Base-by-base conservation (phyloP, 495 filamentous ascomycete genomes). In the Tuber melanosporum region DNA sequence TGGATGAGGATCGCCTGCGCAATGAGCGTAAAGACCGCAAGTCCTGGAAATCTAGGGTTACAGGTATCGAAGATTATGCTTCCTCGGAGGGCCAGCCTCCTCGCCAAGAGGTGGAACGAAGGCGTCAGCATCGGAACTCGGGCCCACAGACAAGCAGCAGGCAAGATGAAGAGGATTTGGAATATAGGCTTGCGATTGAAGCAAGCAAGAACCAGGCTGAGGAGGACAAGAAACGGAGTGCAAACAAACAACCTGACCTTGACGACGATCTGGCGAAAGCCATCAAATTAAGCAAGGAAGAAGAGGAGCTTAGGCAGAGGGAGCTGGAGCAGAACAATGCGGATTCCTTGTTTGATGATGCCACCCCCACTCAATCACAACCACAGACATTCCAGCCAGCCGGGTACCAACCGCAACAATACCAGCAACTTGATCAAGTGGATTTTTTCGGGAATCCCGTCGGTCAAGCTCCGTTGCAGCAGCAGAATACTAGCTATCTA, bases 371-470 rank as follows among this genome's bases (percentile, higher is more conserved):
- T 44, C 92, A 66, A 15, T 79, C 78, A 73, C 82, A 83, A 22
- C 79, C 82, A 12, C 77, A 79, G 41, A 57, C 92, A 5, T 94
- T 91, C 86, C 98, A 98, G 84, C 94, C 97, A 85, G 66, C 77
- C 19, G 62, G 52, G 41, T 77, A 81, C n/a, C 79, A 76, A 41
- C 77, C 75, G 71, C 81, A 81, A 19, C 94, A 95, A 62, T 99
- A 98, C 82, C 93, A 97, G 85, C 96, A 99, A 85, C 94, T 97
- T 81, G 89, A 90, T 75, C 92, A 93, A 14, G 96, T 99, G 43
- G 96, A 99, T 84, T 98, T 94, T 90, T 94, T 93, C 76, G 96
- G 95, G 42, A 99, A 99, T 85, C 93, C 93, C 22, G 91, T 98
- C 76, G 89, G 92, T 26, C 57, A 66, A 36, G 12, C 57, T 66